Percentiles rank a stretch among this genome's conserved stretches.
These are phyloP conservation scores for Coelastrella sp. DNA, from an alignment of 139 green algal genomes.

Conservation along the genomic window DNA sequence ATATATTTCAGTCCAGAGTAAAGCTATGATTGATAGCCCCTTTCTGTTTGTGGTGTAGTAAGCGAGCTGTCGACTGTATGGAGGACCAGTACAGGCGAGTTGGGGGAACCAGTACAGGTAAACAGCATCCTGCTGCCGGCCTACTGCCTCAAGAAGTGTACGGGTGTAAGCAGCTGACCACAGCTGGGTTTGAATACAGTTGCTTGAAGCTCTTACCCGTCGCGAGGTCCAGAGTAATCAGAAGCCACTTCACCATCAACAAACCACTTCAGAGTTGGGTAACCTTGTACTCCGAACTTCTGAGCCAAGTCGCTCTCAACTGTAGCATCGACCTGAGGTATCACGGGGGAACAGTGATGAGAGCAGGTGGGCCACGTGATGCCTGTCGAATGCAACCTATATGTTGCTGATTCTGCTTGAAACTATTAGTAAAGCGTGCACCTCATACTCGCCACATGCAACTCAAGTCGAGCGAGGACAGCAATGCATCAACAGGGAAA, in stretches of 20 bases:
- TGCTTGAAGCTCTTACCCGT: conserved; percentile 34
- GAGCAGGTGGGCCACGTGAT: neutral
- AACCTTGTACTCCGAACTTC: conserved; percentile 78
- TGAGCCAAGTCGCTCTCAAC: conserved; percentile 67
- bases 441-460: too few species aligned
- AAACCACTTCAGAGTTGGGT: conserved; percentile 93
- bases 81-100: too few species aligned
- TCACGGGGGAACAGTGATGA: neutral
- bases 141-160: too few species aligned
- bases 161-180: neutral
- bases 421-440: too few species aligned
- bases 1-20: too few species aligned
- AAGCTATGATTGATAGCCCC: too few species aligned
- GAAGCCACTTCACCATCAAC: conserved; percentile 74
- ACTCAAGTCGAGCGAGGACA: neutral
- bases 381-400: too few species aligned
- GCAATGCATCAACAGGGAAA: too few species aligned
- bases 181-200: neutral
- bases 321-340: conserved; percentile 81
- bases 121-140: too few species aligned
- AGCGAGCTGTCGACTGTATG: too few species aligned
- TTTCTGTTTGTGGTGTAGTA: too few species aligned
- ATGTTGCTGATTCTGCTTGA: neutral
- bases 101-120: too few species aligned
- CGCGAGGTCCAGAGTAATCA: conserved; percentile 82